Conservation (phyloP, 768 basidiomycete species). For the Rhodocollybia butyracea region DNA sequence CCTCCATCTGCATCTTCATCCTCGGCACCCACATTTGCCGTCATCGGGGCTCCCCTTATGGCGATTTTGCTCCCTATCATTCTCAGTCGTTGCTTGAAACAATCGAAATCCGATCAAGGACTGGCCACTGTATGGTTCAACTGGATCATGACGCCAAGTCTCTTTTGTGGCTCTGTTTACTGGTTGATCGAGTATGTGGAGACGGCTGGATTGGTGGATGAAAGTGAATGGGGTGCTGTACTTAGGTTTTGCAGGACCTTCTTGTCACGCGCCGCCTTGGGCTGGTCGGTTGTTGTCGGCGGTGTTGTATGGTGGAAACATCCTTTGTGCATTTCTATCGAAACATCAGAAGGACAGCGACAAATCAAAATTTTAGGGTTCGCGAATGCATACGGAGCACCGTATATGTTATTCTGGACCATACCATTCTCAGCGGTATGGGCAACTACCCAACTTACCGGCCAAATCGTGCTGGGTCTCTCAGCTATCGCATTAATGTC, state of each 20-base stretch:
- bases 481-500: constrained; percentile 65
- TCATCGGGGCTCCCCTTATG: constrained; percentile 18
- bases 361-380: constrained; percentile 73
- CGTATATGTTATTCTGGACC: constrained; percentile 81
- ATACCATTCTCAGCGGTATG: constrained; percentile 62
- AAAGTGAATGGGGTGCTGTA: constrained; percentile 33
- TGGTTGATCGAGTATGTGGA: constrained; percentile 87
- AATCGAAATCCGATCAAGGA: constrained; percentile 74
- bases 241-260: constrained; percentile 57
- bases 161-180: constrained; percentile 57
- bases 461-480: constrained; percentile 73
- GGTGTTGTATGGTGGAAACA: constrained; percentile 65
- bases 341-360: constrained; percentile 25
- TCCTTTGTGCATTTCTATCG: constrained; percentile 73
- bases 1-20: constrained; percentile 44
- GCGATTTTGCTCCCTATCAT: constrained; percentile 41
- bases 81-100: constrained; percentile 53
- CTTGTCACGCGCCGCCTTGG: constrained; percentile 56
- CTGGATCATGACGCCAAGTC: constrained; percentile 50
- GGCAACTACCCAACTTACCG: constrained; percentile 71
- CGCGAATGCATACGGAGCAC: constrained; percentile 86
- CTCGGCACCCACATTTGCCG: constrained; percentile 18
- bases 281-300: constrained; percentile 49
- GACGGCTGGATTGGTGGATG: constrained; percentile 41
- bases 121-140: constrained; percentile 64